Conservation (phyloP, 306 rosid genomes). For the Trifolium subterraneum region DNA sequence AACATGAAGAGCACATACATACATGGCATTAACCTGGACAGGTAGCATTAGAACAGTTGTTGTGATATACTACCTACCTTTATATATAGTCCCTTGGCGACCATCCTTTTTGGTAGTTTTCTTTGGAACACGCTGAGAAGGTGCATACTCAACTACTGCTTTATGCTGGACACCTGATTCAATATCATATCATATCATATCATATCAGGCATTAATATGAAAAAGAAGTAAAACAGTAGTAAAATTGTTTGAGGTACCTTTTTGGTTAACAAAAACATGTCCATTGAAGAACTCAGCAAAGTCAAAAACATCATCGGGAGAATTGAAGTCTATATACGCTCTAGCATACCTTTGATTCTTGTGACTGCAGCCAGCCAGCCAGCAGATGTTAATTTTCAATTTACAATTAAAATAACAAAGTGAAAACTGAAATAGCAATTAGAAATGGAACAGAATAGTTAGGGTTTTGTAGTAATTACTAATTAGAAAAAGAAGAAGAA, state of each 20-base stretch:
- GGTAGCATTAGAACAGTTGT: background rate
- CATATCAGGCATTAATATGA: background rate
- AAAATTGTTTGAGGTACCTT: slow-evolving; percentile 56
- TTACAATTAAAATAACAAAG: too few relatives aligned
- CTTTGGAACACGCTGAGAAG: slow-evolving; percentile 88
- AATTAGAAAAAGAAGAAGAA: background rate
- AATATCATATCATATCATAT: background rate
- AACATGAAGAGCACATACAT: slow-evolving; percentile 24
- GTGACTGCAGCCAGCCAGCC: slow-evolving; percentile 56
- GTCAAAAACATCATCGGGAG: slow-evolving; percentile 77
- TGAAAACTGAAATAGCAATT: too few relatives aligned
- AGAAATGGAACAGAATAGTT: background rate
- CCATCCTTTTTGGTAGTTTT: slow-evolving; percentile 68
- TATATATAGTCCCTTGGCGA: slow-evolving; percentile 88
- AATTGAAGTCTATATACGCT: slow-evolving; percentile 79
- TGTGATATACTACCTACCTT: slow-evolving; percentile 54
- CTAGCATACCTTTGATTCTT: slow-evolving; percentile 79
- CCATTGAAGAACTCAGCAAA: slow-evolving; percentile 86
- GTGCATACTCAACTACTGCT: slow-evolving; percentile 90
- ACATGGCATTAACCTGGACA: background rate
- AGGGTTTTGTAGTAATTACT: slow-evolving; percentile 21
- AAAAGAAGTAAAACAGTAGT: background rate
- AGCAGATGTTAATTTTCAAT: slow-evolving; percentile 26
- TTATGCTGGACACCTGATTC: slow-evolving; percentile 76
- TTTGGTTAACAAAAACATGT: slow-evolving; percentile 90